Conservation (phyloP, 2,329 filamentous ascomycete genomes). For the Colletotrichum tamarilloi region DNA sequence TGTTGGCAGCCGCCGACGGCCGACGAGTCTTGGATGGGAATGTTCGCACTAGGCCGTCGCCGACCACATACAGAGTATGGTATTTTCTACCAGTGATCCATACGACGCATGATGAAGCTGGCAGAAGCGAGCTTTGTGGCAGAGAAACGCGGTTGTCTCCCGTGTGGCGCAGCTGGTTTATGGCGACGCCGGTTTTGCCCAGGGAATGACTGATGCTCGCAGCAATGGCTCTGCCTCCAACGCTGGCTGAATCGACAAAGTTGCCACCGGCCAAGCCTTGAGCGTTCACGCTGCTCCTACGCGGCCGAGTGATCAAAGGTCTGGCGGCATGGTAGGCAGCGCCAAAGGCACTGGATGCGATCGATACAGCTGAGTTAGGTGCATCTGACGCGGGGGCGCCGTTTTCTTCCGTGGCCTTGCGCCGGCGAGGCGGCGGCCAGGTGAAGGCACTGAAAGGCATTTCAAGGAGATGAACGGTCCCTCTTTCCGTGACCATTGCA, state of each 20-base stretch:
- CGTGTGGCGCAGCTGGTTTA: slow-evolving; percentile 78
- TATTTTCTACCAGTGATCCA: slow-evolving; percentile 74
- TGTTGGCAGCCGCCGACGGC: slow-evolving; percentile 63
- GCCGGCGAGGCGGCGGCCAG: slow-evolving; percentile 81
- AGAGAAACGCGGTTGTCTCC: slow-evolving; percentile 80
- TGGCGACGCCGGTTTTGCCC: slow-evolving; percentile 76
- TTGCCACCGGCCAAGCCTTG: slow-evolving; percentile 52
- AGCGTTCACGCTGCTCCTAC: slow-evolving; percentile 59
- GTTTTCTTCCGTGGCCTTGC: slow-evolving; percentile 55
- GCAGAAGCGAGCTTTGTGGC: slow-evolving; percentile 64
- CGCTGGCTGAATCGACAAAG: slow-evolving; percentile 71
- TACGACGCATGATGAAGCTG: slow-evolving; percentile 69
- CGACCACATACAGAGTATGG: slow-evolving; percentile 72
- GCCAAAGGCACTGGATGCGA: slow-evolving; percentile 77
- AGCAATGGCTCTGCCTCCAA: slow-evolving; percentile 78
- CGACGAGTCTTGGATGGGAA: slow-evolving; percentile 70
- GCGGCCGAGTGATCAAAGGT: slow-evolving; percentile 66
- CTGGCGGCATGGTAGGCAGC: slow-evolving; percentile 77
- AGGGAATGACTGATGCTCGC: slow-evolving; percentile 80
- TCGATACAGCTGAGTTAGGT: slow-evolving; percentile 68
- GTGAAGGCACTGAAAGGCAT: slow-evolving; percentile 84
- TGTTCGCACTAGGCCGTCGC: slow-evolving; percentile 73
- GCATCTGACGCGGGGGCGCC: slow-evolving; percentile 61
- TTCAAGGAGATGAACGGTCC: slow-evolving; percentile 94
- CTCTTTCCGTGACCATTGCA: slow-evolving; percentile 91